phyloP scores from a whole-genome alignment of 306 rosid species.

The Cicer arietinum region DNA sequence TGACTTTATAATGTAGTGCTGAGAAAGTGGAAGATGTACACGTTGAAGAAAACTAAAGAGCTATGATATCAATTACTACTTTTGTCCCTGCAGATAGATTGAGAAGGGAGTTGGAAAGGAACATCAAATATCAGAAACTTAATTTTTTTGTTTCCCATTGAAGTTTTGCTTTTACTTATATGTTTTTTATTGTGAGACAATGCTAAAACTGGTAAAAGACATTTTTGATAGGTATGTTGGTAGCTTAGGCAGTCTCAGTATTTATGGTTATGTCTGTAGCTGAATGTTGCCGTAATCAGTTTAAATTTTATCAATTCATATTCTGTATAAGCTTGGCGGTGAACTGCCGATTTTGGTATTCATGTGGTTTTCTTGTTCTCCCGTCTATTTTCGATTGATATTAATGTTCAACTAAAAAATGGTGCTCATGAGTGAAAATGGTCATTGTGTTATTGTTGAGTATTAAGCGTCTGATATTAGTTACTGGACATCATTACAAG shows the following conservation, averaged over 20 bases:
- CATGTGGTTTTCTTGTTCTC: not conserved
- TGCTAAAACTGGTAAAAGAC: slow-evolving; percentile 44
- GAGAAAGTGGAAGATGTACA: slow-evolving; percentile 62
- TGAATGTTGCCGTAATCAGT: slow-evolving; percentile 32
- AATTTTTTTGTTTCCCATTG: slow-evolving; percentile 40
- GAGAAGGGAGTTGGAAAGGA: slow-evolving; percentile 46
- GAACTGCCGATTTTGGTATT: slow-evolving; percentile 36
- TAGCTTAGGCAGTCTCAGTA: slow-evolving; percentile 42
- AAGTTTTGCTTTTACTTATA: slow-evolving; percentile 49
- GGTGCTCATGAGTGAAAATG: not conserved
- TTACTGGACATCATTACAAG: not conserved
- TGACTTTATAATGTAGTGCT: slow-evolving; percentile 65
- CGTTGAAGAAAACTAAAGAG: slow-evolving; percentile 60
- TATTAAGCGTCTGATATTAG: not conserved
- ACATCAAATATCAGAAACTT: slow-evolving; percentile 38
- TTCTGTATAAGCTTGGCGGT: slow-evolving; percentile 46
- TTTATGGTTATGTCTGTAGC: slow-evolving; percentile 46
- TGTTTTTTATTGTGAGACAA: slow-evolving; percentile 45
- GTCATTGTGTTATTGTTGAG: not conserved
- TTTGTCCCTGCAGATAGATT: slow-evolving; percentile 37
- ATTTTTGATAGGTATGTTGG: slow-evolving; percentile 58
- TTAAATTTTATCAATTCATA: slow-evolving; percentile 31
- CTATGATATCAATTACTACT: slow-evolving; percentile 16
- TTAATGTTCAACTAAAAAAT: not conserved
- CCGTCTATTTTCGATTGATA: not conserved